Base-by-base conservation (phyloP, 2,329 filamentous ascomycete species). In the Scedosporium aurantiacum region DNA sequence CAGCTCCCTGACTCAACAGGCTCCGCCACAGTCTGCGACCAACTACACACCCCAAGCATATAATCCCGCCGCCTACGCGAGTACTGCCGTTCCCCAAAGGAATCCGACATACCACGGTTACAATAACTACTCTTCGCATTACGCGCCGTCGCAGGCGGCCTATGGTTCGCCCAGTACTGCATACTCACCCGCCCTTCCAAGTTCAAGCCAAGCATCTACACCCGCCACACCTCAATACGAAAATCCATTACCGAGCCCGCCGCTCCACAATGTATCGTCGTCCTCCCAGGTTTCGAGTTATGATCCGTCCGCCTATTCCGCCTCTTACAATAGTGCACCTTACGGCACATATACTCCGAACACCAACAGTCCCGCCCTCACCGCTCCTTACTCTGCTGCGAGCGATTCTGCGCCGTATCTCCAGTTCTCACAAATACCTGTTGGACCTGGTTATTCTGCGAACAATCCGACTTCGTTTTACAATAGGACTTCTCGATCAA, bases 41-140 rank as follows among this genome's bases (percentile, higher is more conserved):
- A 76, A 65, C 70, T 83, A 81, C 68, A 75, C 79, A 25, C 80
- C 80, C 41, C 76, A 77, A 63, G 72, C 79, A 41, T 85, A 85
- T 70, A 84, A 85, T 66, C 82, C 82, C 27, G 82, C 82, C 50
- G 82, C 81, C 57, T 85, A 85, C 71, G 80, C 81, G 60, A 74
- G 70, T 64, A 73, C 78, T 27, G 70, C 70, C 28, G 67, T 70
- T 14, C 78, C 79, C 10, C 82, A 84, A 66, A 75, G 81, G 52
- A 79, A 80, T 60, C 71, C 78, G 55, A 79, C 80, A 1, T 78
- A 82, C 62, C 72, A 78, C 56, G 79, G 78, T 28, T 79, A 79
- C 66, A 74, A 68, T 64, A 73, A 68, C 61, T 80, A 81, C 40
- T 69, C 71, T 47, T 56, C 37, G 10, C 25, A 61, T 54, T 43